phyloP scores from a whole-genome alignment of 108 stramenopile genomes.

The Nitzschia sp. region DNA sequence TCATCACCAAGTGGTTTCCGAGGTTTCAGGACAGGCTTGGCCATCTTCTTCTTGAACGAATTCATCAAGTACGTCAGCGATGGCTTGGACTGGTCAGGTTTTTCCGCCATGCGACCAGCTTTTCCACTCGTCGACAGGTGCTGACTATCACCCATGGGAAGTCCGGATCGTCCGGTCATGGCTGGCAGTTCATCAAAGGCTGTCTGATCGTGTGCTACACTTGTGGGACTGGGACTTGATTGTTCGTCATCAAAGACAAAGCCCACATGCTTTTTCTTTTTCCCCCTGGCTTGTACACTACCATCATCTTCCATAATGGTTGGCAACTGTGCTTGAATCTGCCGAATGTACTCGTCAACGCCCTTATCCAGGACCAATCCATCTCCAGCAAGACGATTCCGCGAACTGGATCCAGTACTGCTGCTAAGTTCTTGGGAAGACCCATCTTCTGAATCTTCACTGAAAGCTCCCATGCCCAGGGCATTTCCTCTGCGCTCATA shows the following conservation, averaged over 20 bases:
- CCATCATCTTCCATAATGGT: slow-evolving; percentile 16
- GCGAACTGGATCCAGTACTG: slow-evolving; percentile 4
- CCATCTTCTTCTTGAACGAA: slow-evolving; percentile 13
- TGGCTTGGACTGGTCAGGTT: slow-evolving; percentile 8
- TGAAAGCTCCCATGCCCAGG: neutral
- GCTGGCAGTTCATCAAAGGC: slow-evolving; percentile 21
- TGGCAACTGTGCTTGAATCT: slow-evolving; percentile 13
- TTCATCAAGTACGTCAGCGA: slow-evolving; percentile 21
- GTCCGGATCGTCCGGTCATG: neutral
- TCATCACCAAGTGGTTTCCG: slow-evolving; percentile 22
- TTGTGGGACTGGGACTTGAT: slow-evolving; percentile 22
- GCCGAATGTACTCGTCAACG: slow-evolving; percentile 23
- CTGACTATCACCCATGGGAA: neutral
- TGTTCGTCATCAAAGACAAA: slow-evolving; percentile 10
- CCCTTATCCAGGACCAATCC: slow-evolving; percentile 16
- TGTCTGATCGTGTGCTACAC: slow-evolving; percentile 4
- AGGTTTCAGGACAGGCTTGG: neutral
- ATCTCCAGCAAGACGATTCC: slow-evolving; percentile 9
- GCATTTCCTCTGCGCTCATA: neutral
- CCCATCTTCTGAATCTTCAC: neutral
- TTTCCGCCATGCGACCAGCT: slow-evolving; percentile 10
- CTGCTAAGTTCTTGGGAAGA: neutral
- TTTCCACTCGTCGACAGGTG: neutral
- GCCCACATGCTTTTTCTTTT: slow-evolving; percentile 14
- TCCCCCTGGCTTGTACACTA: neutral